phyloP scores from a whole-genome alignment of 306 rosid species.

The Acacia acuminata region DNA sequence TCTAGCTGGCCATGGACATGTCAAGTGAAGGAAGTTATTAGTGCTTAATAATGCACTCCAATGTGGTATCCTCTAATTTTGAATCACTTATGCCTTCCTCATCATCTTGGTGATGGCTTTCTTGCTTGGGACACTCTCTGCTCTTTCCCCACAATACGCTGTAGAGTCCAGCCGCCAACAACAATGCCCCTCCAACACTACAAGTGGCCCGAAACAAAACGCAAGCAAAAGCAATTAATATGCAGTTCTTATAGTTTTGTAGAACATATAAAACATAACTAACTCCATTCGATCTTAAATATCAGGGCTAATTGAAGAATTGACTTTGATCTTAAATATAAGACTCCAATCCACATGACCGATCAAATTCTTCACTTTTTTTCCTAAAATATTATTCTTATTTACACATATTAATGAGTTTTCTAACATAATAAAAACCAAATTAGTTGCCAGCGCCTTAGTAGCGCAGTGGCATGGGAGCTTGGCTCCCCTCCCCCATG shows the following conservation, averaged over 20 bases:
- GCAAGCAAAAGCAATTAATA: background rate
- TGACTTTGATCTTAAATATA: too few relatives aligned
- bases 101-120: conserved; percentile 25
- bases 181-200: conserved; percentile 77
- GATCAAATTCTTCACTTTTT: too few relatives aligned
- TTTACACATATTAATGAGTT: too few relatives aligned
- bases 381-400: too few relatives aligned
- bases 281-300: too few relatives aligned
- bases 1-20: background rate
- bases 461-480: too few relatives aligned
- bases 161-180: conserved; percentile 79
- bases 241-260: background rate
- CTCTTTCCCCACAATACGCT: conserved; percentile 87
- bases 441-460: too few relatives aligned
- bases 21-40: conserved; percentile 4
- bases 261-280: background rate
- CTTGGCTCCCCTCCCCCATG: too few relatives aligned
- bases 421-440: too few relatives aligned
- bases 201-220: background rate
- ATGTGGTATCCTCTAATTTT: conserved; percentile 47
- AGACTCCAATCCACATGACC: too few relatives aligned
- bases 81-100: conserved; percentile 15
- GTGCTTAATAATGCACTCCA: conserved; percentile 58
- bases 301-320: too few relatives aligned
- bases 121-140: conserved; percentile 43